Evolutionary conservation across 2,329 filamentous ascomycete species (phyloP), one percentile per base, ranked within the genome.

Genomic region (Rhinocladiella mackenziei): DNA sequence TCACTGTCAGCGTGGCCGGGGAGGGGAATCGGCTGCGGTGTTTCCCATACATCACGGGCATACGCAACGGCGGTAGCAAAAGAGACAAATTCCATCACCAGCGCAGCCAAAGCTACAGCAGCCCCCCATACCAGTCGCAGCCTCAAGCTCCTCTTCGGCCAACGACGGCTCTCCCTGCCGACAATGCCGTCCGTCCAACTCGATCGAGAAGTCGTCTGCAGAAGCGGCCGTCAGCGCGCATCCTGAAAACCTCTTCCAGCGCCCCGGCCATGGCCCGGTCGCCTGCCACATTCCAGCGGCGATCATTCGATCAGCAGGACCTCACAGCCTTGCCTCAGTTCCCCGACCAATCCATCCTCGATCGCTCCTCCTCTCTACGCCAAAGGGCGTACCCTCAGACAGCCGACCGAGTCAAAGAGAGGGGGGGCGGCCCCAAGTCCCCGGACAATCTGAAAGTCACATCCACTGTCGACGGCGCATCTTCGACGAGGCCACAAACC

Each of bases 161-260:
- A 8, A 36, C 22, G n/a, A 23, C 35, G 22, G 31, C 38, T 22
- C 14, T 38, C 7, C 32, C 29, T n/a, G 38, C 38, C n/a, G 33
- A 28, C 34, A 25, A 38, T 19, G 19, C 32, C 32, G 19, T 42
- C 30, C 23, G 35, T 32, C 33, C 18, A 14, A 23, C 25, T 34
- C 32, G 17, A 3, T 46, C 47, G 7, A 42, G 47, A 32, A 46
- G 39, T 37, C 47, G 47, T 33, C 34, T 46, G 23, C 43, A 33
- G 13, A 46, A 43, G 32, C 43, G 25, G 13, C 39, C 39, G 13
- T 43, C 47, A 6, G 17, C 38, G 19, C 26, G 17, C 11, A 22
- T 25, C 9, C 19, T 45, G 36, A 49, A 41, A 31, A 40, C 10
- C 5, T 37, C 45, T 11, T 22, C 36, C 25, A 41, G 39, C 19